Evolutionary conservation across 2,329 filamentous ascomycete species (phyloP), one percentile per base, ranked within the genome.

Genomic region (Stachybotrys elegans): DNA sequence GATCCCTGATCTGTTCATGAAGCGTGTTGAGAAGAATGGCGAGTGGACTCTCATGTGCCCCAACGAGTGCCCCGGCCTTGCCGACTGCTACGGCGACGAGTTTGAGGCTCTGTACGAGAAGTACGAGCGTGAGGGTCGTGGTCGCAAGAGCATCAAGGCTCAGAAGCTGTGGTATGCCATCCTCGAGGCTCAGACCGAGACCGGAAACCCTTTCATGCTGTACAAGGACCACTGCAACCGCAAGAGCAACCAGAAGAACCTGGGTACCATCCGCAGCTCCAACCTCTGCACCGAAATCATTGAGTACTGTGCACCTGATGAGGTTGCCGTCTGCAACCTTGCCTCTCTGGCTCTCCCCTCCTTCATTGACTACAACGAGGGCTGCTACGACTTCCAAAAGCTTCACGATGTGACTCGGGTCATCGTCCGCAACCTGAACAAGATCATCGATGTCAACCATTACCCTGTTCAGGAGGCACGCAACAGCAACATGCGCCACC

Each of bases 201-300:
- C 93, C 37, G 93, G 93, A 57, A 97, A 95, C 71, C 93, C 93
- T 40, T 98, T 95, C 73, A 98, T 98, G 89, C 84, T 97, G 48
- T 98, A 98, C 84, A 98, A 98, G 79, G 93, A 98, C 71, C 80
- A 84, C 61, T 92, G 87, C 82, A 98, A 98, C 81, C 83, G 83
- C 67, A 98, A 98, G 86, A 96, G 91, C 78, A 98, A 98, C 81
- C 93, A 98, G 76, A 97, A 98, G 85, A 98, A 98, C 72, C 79
- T 98, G 23, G 93, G 93, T 54, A 96, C 91, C 50, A 98, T 98
- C 59, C 90, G 90, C 69, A 96, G 89, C 78, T 98, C 93, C 61
- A 98, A 98, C 70, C 78, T 98, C 40, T 98, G 93, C 83, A 97
- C 92, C 41, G 93, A 98, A 71, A 98, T 98, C 58, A 81, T 98